Percentiles rank a stretch among this genome's conserved stretches.
Evolutionary conservation across 164 flowering plant species (phyloP).

Genomic region (Piper betle): DNA sequence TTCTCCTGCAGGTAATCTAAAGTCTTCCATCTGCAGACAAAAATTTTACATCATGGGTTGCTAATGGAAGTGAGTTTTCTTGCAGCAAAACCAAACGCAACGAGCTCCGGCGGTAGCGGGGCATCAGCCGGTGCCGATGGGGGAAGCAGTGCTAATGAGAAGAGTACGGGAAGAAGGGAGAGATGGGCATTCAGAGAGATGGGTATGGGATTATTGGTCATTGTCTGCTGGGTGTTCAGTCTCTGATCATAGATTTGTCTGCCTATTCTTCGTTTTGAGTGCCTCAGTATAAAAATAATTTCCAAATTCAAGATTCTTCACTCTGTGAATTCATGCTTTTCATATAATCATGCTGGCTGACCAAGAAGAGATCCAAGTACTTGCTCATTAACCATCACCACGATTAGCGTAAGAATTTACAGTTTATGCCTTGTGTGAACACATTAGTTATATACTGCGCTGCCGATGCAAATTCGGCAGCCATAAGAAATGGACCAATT

Average conservation of each 20-base stretch:
- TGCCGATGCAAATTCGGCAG: too few species aligned
- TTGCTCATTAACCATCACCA: too few species aligned
- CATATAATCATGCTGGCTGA: too few species aligned
- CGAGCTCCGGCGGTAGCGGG: neutral
- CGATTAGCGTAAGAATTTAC: too few species aligned
- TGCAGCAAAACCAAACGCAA: neutral
- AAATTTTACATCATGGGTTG: neutral
- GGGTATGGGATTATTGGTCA: neutral
- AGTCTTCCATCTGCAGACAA: neutral
- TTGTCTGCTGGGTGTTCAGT: neutral
- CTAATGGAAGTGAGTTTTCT: neutral
- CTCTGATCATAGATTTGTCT: neutral
- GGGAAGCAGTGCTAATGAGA: neutral
- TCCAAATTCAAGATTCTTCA: neutral
- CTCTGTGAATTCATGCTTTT: too few species aligned
- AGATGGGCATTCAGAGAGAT: neutral
- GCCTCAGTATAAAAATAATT: neutral
- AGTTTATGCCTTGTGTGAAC: too few species aligned
- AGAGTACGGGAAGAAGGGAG: neutral
- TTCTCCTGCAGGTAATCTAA: neutral
- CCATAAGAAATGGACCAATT: too few species aligned
- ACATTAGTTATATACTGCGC: too few species aligned
- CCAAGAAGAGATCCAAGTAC: too few species aligned
- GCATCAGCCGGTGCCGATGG: too few species aligned
- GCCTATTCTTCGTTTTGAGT: neutral